Conservation (phyloP, 2,329 filamentous ascomycete species). For the Tolypocladium ovalisporum region DNA sequence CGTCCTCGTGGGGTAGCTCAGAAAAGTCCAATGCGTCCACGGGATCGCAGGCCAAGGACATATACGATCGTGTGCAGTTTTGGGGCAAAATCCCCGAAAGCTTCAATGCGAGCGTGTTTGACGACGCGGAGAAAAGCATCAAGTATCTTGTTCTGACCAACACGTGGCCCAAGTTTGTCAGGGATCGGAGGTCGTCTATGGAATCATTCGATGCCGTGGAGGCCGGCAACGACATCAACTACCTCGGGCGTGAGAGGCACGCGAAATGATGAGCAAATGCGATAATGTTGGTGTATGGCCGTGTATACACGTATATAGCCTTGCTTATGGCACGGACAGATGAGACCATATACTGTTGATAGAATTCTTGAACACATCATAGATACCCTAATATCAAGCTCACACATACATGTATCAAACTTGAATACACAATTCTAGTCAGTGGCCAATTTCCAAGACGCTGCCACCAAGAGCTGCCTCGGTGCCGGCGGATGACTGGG, state of each 20-base stretch:
- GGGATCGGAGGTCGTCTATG: constrained; percentile 17
- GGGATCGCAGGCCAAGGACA: not conserved
- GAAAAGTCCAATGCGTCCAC: not conserved
- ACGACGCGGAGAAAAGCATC: constrained; percentile 46
- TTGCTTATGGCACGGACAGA: not conserved
- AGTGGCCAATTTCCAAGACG: no score
- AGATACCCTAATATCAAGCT: not conserved
- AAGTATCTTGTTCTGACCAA: constrained; percentile 59
- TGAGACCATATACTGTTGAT: not conserved
- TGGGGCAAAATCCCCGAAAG: constrained; percentile 31
- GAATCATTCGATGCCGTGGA: constrained; percentile 7
- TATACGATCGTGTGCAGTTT: constrained; percentile 14
- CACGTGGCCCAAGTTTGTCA: constrained; percentile 52
- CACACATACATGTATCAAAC: not conserved
- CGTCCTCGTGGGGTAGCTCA: not conserved
- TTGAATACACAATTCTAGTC: no score
- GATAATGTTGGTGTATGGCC: not conserved
- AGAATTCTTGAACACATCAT: not conserved
- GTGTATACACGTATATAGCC: no score
- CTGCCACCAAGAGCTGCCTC: no score
- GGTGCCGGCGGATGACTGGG: not conserved
- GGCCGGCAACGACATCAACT: constrained; percentile 2
- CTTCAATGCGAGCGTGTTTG: constrained; percentile 45
- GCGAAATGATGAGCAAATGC: not conserved
- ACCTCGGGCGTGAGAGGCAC: constrained; percentile 1